Base-by-base conservation (phyloP, 768 basidiomycete species). In the Mycena crocata region DNA sequence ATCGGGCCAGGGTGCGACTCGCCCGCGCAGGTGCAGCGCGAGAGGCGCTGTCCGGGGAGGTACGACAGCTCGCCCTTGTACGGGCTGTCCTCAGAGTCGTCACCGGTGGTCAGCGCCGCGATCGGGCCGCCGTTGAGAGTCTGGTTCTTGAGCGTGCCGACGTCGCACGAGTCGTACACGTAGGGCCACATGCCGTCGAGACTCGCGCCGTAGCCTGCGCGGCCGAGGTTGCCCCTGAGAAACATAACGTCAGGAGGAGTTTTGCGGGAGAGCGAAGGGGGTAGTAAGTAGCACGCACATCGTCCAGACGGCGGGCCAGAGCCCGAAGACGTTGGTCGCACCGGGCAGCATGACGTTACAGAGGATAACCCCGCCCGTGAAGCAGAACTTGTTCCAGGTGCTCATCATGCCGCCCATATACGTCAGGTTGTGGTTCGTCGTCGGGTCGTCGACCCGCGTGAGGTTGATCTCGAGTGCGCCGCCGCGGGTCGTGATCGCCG, bases 251-350 rank as follows among this genome's bases (percentile, higher is more conserved):
- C n/a, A 57, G 57, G 52, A 15, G 17, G 30, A 31, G 37, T 30
- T 51, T 49, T 26, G 55, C 32, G 37, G 31, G 32, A 55, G 37
- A 42, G 61, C 32, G 28, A 57, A 45, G 13, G 32, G 35, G 32
- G 40, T 64, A 86, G 23, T 21, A 28, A 57, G 56, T 71, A 90
- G 84, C 80, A 89, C 79, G 71, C 87, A 89, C 86, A 86, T 90
- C 31, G 91, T 88, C 94, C 94, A 95, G 2, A 90, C 83, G 59
- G 92, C 93, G 48, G 93, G 94, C 94, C 93, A 94, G 76, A 86
- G 76, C 61, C 87, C 89, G 23, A 87, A 79, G 34, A 94, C 81
- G 70, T 89, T 87, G 70, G 85, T 89, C 21, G 85, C 80, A 10
- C 92, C 91, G 26, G 92, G 92, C 15, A 93, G 82, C 21, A 84